Base-by-base conservation (phyloP, 2,329 filamentous ascomycete genomes). In the Diaporthe capsici region DNA sequence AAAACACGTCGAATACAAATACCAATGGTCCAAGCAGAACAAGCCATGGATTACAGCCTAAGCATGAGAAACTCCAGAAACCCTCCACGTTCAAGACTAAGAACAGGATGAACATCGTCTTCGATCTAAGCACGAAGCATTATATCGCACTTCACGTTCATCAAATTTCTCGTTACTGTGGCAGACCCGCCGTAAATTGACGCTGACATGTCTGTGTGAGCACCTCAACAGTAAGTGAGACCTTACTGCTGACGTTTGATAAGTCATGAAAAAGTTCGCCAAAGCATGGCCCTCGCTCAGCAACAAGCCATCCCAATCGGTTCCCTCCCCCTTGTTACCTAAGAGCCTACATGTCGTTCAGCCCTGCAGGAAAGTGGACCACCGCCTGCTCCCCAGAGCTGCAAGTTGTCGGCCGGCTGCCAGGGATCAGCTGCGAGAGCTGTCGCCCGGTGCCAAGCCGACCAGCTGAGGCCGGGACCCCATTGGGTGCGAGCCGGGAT, bases 401-500 rank as follows among this genome's bases (percentile, higher is more conserved):
- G 71, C 44, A 63, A 65, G 71, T 58, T 61, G 71, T 44, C 49
- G 58, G 47, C 71, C 71, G 71, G 31, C 17, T 15, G 34, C 60
- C 58, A 73, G 71, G 61, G 58, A 55, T 63, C 58, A 73, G 60
- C 49, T 55, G 58, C 22, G 65, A 22, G 20, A 70, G 65, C n/a
- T 20, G 15, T 39, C 49, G 34, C 47, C 58, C 8, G 34, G 34
- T 55, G 65, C 49, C 71, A 72, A 72, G 71, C 71, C 42, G 44
- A 72, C 57, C 57, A 73, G 58, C 71, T 55, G 5, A 31, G n/a
- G 17, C n/a, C 17, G 28, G 58, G 34, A 5, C 28, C 58, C 34
- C 37, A 73, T 73, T 73, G 71, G 71, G 28, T 25, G 47, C 20
- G 47, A 34, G 61, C 58, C 71, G 71, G 71, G 68, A 42, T 61